Evolutionary conservation across 371 early-diverging fungal species (phyloP).

Genomic region (Saksenaea oblongispora): DNA sequence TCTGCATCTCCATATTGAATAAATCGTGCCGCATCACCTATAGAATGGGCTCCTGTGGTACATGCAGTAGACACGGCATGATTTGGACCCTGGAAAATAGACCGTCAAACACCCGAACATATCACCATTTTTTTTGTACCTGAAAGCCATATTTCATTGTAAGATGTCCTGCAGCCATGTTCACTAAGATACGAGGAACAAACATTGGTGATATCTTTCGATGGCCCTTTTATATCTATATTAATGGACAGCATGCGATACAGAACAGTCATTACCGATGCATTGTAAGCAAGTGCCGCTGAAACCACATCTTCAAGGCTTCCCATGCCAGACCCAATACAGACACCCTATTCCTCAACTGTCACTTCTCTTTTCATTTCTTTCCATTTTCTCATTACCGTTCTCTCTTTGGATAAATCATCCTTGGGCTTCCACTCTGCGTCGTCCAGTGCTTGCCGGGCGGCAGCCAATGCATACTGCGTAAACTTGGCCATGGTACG

Average conservation of each 20-base stretch:
- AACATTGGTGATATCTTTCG: conserved; percentile 89
- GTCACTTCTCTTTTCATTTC: conserved; percentile 6
- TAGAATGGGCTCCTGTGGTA: conserved; percentile 92
- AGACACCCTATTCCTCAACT: conserved; percentile 68
- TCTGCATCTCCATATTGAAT: conserved; percentile 93
- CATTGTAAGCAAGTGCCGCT: conserved; percentile 54
- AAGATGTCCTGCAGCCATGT: conserved; percentile 94
- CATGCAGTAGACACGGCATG: conserved; percentile 93
- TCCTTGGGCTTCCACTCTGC: conserved; percentile 67
- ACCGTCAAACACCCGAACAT: not conserved
- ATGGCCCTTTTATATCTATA: conserved; percentile 52
- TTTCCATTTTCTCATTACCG: conserved; percentile 36
- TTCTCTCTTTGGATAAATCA: conserved; percentile 60
- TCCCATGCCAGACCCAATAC: conserved; percentile 93
- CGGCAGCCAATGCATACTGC: conserved; percentile 86
- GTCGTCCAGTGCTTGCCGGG: conserved; percentile 84
- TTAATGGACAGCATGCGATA: not conserved
- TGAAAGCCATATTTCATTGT: conserved; percentile 85
- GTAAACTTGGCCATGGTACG: conserved; percentile 82
- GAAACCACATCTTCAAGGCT: conserved; percentile 81
- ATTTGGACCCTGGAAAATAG: conserved; percentile 76
- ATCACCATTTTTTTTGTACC: conserved; percentile 35
- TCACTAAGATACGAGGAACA: conserved; percentile 86
- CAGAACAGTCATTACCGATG: conserved; percentile 42
- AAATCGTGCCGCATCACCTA: conserved; percentile 93